phyloP scores from a whole-genome alignment of 352 stramenopile species.

The Phytopythium delawarense region DNA sequence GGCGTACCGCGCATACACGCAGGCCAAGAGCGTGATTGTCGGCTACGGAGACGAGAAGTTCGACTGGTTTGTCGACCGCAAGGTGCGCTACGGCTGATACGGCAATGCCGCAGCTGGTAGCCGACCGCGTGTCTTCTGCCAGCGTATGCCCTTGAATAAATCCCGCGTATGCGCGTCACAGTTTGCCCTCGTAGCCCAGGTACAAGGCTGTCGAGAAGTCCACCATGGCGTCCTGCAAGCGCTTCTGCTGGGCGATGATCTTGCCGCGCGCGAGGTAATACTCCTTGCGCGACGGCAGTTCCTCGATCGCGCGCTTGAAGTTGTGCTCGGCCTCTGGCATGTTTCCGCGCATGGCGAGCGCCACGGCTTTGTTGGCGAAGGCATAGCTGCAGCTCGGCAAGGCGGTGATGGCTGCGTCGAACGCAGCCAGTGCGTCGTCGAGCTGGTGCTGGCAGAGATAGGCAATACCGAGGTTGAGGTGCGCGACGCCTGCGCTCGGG shows the following conservation, averaged over 20 bases:
- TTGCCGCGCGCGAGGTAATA: slow-evolving; percentile 67
- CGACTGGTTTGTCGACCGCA: slow-evolving; percentile 70
- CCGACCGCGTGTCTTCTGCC: neutral
- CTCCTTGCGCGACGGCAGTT: slow-evolving; percentile 58
- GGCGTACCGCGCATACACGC: slow-evolving; percentile 65
- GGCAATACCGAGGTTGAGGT: slow-evolving; percentile 57
- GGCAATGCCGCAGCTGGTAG: neutral
- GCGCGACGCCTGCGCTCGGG: slow-evolving; percentile 40
- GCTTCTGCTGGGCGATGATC: slow-evolving; percentile 69
- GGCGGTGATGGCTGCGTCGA: slow-evolving; percentile 43
- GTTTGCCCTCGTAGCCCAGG: slow-evolving; percentile 65
- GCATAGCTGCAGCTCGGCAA: slow-evolving; percentile 61
- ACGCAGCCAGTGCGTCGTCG: slow-evolving; percentile 31
- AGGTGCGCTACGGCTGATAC: slow-evolving; percentile 51
- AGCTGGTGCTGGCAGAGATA: slow-evolving; percentile 33
- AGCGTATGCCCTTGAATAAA: neutral
- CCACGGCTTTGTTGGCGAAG: slow-evolving; percentile 66
- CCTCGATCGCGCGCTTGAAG: slow-evolving; percentile 66
- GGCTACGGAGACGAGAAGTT: slow-evolving; percentile 56
- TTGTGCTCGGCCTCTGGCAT: slow-evolving; percentile 34
- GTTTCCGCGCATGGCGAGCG: slow-evolving; percentile 33
- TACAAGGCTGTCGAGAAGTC: slow-evolving; percentile 72
- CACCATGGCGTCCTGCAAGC: slow-evolving; percentile 74
- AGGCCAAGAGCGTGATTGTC: slow-evolving; percentile 73
- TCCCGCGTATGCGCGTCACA: slow-evolving; percentile 25